Base-by-base conservation (phyloP, 2,329 filamentous ascomycete genomes). In the Coniochaeta sp. region DNA sequence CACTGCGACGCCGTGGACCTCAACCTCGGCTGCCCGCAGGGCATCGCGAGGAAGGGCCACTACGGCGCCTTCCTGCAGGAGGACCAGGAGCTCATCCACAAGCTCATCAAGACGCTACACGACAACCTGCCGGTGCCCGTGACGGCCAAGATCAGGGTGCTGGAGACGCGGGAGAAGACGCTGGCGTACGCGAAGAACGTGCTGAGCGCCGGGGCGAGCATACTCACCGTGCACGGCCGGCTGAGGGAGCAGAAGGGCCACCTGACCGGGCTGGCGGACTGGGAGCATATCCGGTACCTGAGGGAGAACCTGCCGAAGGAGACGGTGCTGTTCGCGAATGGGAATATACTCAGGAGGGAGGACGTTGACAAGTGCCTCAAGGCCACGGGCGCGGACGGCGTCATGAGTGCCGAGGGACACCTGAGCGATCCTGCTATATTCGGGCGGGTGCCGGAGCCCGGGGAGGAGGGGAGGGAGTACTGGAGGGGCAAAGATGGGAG, bases 331-430 rank as follows among this genome's bases (percentile, higher is more conserved):
- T 98, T 99, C 71, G 95, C 95, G 3, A 99, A 99, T 72, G 95
- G 95, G 14, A 99, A 99, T 70, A 88, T 97, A 38, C 77, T 99
- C 61, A 89, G 90, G 71, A 82, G 89, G 61, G 87, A 80, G 0
- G 93, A 99, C 71, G 78, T 99, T 12, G 83, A 88, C 57, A 77
- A 77, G 22, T 98, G 93, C 69, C 77, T 99, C 22, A 83, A 86
- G 57, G 90, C 81, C 4, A 99, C 95, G 0, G 92, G 93, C 1
- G 93, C 88, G 1, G 95, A 99, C 72, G 95, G 84, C 19, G 86
- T 99, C 58, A 98, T 99, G 95, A 93, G 89, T 65, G 95, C 95
- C 5, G 95, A 99, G 74, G 95, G 92, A 0, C 96, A 97, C 70
- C 81, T 99, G 0, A 93, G 91, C 69, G 91, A 99, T 70, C 95